Percentiles rank a stretch among this genome's conserved stretches.
phyloP scores from a whole-genome alignment of 1,284 basidiomycete genomes.

The Marasmius fiardii region DNA sequence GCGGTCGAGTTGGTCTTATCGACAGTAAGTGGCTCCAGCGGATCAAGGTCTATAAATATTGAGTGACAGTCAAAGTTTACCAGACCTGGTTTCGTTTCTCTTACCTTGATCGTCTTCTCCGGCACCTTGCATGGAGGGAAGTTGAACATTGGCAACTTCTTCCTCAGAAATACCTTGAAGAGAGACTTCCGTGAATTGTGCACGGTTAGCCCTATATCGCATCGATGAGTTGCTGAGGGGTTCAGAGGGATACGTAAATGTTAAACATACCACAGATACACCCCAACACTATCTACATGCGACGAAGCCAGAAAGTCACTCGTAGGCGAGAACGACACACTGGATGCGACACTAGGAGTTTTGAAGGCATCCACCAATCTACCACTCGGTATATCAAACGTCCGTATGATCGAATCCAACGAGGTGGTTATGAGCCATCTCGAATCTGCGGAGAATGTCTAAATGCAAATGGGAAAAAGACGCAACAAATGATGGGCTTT shows the following conservation, averaged over 20 bases:
- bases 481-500: conserved; percentile 1
- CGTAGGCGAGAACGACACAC: conserved; percentile 89
- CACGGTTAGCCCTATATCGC: conserved; percentile 81
- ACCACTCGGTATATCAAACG: conserved; percentile 95
- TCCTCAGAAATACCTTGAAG: conserved; percentile 79
- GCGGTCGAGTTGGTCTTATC: conserved; percentile 50
- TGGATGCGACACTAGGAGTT: conserved; percentile 88
- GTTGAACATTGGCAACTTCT: conserved; percentile 62
- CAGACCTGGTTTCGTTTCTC: not conserved
- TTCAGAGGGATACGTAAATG: not conserved
- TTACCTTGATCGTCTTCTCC: conserved; percentile 66
- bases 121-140: conserved; percentile 84
- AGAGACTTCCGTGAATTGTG: conserved; percentile 87
- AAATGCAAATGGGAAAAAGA: conserved; percentile 6
- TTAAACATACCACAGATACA: conserved; percentile 80
- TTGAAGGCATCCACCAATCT: conserved; percentile 90
- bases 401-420: conserved; percentile 89
- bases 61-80: too few relatives aligned
- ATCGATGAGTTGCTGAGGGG: not conserved
- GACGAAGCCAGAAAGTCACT: conserved; percentile 95
- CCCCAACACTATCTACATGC: conserved; percentile 91
- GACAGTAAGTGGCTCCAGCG: conserved; percentile 48
- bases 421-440: conserved; percentile 90
- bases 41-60: conserved; percentile 56
- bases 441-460: conserved; percentile 93